These are phyloP conservation scores for Elasticomyces elasticus DNA, from an alignment of 495 filamentous ascomycete genomes.

Conservation along the genomic window DNA sequence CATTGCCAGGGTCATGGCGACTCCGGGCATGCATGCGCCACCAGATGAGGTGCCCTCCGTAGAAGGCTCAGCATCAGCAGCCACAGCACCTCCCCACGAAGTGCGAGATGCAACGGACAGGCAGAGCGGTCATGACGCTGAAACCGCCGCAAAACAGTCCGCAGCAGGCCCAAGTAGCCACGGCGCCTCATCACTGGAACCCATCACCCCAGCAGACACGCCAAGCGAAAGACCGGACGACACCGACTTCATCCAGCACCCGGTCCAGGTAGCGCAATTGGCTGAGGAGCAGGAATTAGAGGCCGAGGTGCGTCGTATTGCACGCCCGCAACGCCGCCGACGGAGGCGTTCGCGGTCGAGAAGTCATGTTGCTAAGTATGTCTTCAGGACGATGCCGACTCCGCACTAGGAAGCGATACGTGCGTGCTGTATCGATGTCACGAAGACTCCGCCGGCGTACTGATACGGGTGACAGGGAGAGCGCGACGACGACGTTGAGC, in stretches of 20 bases:
- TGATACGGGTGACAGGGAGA: conserved; percentile 9
- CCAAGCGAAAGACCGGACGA: not conserved
- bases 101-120: not conserved
- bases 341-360: not conserved
- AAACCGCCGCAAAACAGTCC: not conserved
- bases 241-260: conserved; percentile 5
- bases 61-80: not conserved
- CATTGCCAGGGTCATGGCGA: not conserved
- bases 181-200: not conserved
- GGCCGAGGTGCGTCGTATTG: conserved; percentile 17
- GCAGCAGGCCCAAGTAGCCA: not conserved
- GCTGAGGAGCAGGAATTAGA: conserved; percentile 21
- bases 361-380: not conserved
- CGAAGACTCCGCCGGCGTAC: not conserved
- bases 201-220: not conserved
- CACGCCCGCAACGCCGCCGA: not conserved
- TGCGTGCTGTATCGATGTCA: conserved; percentile 4
- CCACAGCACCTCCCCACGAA: not conserved
- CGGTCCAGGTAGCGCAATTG: conserved; percentile 6
- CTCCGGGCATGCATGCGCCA: not conserved
- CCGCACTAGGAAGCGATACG: conserved; percentile 20
- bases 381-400: conserved; percentile 18
- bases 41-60: not conserved
- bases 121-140: not conserved
- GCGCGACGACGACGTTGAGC: conserved; percentile 22